A percentile compares a stretch with the other conserved stretches of the same genome.
These are phyloP conservation scores for Moricandia moricandioides DNA, from an alignment of 345 rosid genomes.

Conservation along the genomic window DNA sequence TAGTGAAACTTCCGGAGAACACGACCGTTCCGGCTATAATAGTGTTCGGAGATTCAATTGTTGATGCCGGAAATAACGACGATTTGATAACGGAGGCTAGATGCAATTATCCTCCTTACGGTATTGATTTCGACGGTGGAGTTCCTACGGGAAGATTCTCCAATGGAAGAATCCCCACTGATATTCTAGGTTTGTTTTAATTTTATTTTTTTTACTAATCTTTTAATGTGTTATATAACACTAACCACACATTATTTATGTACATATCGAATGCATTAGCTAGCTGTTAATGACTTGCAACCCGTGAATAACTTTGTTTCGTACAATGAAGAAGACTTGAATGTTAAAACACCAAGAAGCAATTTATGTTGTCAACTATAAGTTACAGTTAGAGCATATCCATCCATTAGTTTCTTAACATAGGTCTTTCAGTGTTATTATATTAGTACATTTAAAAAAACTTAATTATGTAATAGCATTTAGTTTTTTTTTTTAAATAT, in stretches of 20 bases:
- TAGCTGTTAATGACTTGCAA: slow-evolving; percentile 1
- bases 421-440: too few relatives aligned
- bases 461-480: too few relatives aligned
- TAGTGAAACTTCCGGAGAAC: slow-evolving; percentile 35
- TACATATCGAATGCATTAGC: neutral
- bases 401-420: too few relatives aligned
- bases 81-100: slow-evolving; percentile 44
- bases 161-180: slow-evolving; percentile 73
- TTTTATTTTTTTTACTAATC: neutral
- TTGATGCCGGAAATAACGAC: slow-evolving; percentile 83
- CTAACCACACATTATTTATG: neutral
- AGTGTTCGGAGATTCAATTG: slow-evolving; percentile 82
- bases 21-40: slow-evolving; percentile 50
- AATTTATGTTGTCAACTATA: neutral
- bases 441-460: too few relatives aligned
- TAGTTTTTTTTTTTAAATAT: too few relatives aligned
- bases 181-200: slow-evolving; percentile 50
- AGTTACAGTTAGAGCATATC: neutral
- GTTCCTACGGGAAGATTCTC: slow-evolving; percentile 74
- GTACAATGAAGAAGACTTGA: too few relatives aligned
- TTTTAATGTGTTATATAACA: neutral
- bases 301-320: neutral
- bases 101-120: slow-evolving; percentile 72
- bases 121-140: slow-evolving; percentile 54
- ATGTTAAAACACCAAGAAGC: neutral